A percentile compares a stretch with the other conserved stretches of the same genome.
Evolutionary conservation across 2,329 filamentous ascomycete species (phyloP).

Genomic region (Neocucurbitaria cava): DNA sequence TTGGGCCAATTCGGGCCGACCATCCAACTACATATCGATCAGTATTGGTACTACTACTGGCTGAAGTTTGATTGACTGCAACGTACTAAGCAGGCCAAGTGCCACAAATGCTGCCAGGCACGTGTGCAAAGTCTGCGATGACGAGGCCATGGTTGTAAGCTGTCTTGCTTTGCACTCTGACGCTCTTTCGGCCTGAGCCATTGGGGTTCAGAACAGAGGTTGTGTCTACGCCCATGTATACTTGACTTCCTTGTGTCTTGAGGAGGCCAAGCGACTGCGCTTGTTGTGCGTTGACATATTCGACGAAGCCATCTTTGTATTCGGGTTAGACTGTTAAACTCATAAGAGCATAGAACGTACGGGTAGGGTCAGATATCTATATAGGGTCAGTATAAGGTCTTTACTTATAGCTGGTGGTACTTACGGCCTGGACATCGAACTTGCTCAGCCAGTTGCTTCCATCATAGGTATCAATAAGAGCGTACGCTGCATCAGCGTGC

Average conservation of each 20-base stretch:
- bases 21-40: constrained; percentile 41
- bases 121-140: constrained; percentile 51
- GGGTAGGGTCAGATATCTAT: constrained; percentile 44
- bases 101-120: constrained; percentile 48
- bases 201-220: constrained; percentile 37
- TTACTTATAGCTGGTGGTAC: neutral
- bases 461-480: constrained; percentile 46
- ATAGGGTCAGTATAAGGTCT: neutral
- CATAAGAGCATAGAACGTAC: constrained; percentile 21
- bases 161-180: constrained; percentile 46
- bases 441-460: constrained; percentile 48
- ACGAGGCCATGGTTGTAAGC: constrained; percentile 47
- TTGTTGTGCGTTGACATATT: constrained; percentile 42
- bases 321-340: neutral
- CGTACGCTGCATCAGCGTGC: constrained; percentile 28
- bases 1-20: constrained; percentile 50
- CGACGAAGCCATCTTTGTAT: constrained; percentile 45
- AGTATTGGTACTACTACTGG: constrained; percentile 3
- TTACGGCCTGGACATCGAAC: constrained; percentile 41
- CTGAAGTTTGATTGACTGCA: too few relatives aligned
- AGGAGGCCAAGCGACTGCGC: constrained; percentile 44
- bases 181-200: constrained; percentile 45
- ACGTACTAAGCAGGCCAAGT: constrained; percentile 50
- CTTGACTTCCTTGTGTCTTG: constrained; percentile 40
- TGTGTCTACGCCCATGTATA: constrained; percentile 50